These are phyloP conservation scores for Mucor lusitanicus DNA, from an alignment of 371 early-diverging fungal genomes.

Conservation along the genomic window DNA sequence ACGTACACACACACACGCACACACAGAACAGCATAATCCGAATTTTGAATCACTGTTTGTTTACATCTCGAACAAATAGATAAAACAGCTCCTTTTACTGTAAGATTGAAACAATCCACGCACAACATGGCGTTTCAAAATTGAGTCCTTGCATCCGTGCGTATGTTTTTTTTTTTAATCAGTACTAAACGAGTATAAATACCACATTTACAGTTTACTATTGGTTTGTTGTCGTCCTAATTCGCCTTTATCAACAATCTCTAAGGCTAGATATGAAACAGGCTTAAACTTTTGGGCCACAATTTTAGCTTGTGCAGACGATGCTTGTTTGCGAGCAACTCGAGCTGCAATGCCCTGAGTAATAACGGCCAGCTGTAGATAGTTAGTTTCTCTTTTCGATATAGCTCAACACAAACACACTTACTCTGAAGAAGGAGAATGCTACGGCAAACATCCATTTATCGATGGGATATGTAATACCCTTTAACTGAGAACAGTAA, in stretches of 20 bases:
- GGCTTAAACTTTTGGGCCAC: slow-evolving; percentile 44
- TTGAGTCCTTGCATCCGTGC: neutral
- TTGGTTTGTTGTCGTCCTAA: slow-evolving; percentile 3
- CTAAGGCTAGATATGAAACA: slow-evolving; percentile 27
- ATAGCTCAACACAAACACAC: neutral
- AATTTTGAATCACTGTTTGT: neutral
- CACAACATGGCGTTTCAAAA: neutral
- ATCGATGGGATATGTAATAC: slow-evolving; percentile 62
- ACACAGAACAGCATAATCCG: neutral
- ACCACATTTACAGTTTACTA: slow-evolving; percentile 9
- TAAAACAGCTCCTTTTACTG: neutral
- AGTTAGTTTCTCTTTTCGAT: neutral
- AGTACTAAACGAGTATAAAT: neutral
- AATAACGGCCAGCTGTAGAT: slow-evolving; percentile 54
- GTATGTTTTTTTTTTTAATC: neutral
- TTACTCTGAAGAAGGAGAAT: slow-evolving; percentile 47
- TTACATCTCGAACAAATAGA: neutral
- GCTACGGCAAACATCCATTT: slow-evolving; percentile 54
- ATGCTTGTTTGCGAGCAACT: slow-evolving; percentile 81
- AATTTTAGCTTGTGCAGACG: slow-evolving; percentile 66
- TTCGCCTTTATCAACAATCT: slow-evolving; percentile 29
- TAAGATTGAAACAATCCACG: neutral
- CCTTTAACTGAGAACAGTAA: slow-evolving; percentile 59
- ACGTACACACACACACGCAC: neutral
- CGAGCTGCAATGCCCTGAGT: slow-evolving; percentile 85